Evolutionary conservation across 208 protist species (phyloP).

Genomic region (Leishmania turanica): DNA sequence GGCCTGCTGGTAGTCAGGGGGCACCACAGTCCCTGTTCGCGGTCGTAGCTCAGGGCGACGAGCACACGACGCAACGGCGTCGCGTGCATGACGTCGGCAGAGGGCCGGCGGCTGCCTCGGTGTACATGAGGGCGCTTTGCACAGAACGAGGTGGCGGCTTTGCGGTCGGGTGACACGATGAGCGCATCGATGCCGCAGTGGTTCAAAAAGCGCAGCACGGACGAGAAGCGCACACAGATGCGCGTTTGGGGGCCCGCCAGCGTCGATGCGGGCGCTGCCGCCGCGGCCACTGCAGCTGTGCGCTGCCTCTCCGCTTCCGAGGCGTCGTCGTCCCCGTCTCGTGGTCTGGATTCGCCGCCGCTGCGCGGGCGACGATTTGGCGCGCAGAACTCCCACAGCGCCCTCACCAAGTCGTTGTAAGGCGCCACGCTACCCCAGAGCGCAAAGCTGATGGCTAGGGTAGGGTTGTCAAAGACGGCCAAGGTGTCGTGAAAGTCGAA

Average conservation of each 20-base stretch:
- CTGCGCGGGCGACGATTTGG: background rate
- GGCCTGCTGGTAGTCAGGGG: constrained; percentile 39
- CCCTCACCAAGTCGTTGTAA: constrained; percentile 58
- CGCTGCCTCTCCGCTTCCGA: background rate
- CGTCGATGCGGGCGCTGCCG: constrained; percentile 1
- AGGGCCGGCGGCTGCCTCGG: background rate
- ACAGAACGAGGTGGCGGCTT: constrained; percentile 47
- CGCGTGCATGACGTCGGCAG: background rate
- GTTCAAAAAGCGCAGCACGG: constrained; percentile 50
- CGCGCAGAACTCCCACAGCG: constrained; percentile 36
- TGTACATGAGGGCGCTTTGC: constrained; percentile 35
- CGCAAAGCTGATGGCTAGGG: constrained; percentile 55
- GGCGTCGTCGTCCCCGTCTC: background rate
- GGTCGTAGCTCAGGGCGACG: constrained; percentile 59
- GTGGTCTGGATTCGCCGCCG: background rate
- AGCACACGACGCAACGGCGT: constrained; percentile 32
- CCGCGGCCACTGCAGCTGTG: background rate
- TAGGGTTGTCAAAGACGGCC: constrained; percentile 51
- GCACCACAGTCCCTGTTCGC: constrained; percentile 42
- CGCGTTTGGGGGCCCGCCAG: background rate
- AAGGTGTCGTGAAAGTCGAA: constrained; percentile 43
- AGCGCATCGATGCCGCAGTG: constrained; percentile 49
- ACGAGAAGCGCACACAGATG: constrained; percentile 28
- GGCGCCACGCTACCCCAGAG: constrained; percentile 59
- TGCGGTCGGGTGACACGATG: constrained; percentile 35